A percentile compares a stretch with the other conserved stretches of the same genome.
Conservation (phyloP, 352 stramenopile genomes). For the Aphanomyces cochlioides region DNA sequence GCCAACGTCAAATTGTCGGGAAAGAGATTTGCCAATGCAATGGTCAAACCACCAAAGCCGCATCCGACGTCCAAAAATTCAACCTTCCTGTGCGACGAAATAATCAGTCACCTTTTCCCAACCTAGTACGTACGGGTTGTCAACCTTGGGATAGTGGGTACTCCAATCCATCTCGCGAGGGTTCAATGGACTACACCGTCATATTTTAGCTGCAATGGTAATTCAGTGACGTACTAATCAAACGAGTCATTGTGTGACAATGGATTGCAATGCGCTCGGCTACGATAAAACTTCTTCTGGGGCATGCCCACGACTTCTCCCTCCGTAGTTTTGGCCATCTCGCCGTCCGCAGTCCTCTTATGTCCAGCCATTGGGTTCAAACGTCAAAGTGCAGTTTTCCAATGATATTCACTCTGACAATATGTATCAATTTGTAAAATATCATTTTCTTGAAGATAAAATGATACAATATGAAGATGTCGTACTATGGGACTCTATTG, state of each 20-base stretch:
- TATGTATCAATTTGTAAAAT: too few relatives aligned
- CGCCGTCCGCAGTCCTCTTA: constrained; percentile 25
- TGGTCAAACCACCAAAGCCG: constrained; percentile 96
- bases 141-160: constrained; percentile 86
- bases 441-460: too few relatives aligned
- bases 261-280: constrained; percentile 95
- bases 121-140: constrained; percentile 52
- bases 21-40: constrained; percentile 88
- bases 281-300: constrained; percentile 97
- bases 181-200: constrained; percentile 56
- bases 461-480: too few relatives aligned
- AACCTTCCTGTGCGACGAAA: constrained; percentile 51
- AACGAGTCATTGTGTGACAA: constrained; percentile 96
- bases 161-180: constrained; percentile 92
- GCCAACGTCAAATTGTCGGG: constrained; percentile 94
- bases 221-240: constrained; percentile 74
- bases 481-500: too few relatives aligned
- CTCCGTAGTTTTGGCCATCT: constrained; percentile 14
- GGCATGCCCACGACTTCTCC: constrained; percentile 38
- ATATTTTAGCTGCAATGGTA: background rate
- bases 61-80: constrained; percentile 96
- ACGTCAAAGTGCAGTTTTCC: background rate
- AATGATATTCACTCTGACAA: too few relatives aligned
- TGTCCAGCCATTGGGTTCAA: constrained; percentile 20
- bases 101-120: too few relatives aligned